Base-by-base conservation (phyloP, 2,329 filamentous ascomycete species). In the Xylariaceae sp. region DNA sequence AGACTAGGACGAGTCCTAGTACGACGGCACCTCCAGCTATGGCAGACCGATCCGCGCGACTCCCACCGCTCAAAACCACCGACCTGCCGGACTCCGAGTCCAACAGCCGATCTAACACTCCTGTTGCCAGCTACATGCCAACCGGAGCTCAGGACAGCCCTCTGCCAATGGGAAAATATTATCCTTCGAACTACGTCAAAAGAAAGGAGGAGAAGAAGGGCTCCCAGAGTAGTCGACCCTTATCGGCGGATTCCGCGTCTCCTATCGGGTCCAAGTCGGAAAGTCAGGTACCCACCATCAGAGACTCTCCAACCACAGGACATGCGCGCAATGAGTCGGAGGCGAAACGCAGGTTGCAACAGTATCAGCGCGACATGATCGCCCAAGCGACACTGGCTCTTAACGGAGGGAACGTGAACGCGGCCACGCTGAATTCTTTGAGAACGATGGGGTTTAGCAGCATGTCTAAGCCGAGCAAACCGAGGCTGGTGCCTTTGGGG, bases 301-400 rank as follows among this genome's bases (percentile, higher is more conserved):
- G 64, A 44, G 60, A 63, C 9, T 54, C 68, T 16, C 54, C 65
- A 4, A 40, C 64, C 6, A 46, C 54, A 41, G 60, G 59, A 16
- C 72, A 75, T 44, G 63, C 71, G 7, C 72, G 77, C 44, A 73
- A 74, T 48, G 72, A 74, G 37, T 77, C 77, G 0, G 82, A 86
- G 51, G 75, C 79, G 19, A 79, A 79, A 55, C 76, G 77, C 23
- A 79, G 77, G 56, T 61, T 86, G 40, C 78, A 81, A 63, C 81
- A 86, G 62, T 87, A 86, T 61, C 81, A 86, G 64, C 75, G 81
- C 47, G 82, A 86, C 53, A 85, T 86, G 83, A 79, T 85, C 46
- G 78, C 80, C 1, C 83, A 86, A 65, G 81, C 83, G 7, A 74
- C 76, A 21, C 71, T 81, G 59, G 81, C 80, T 6, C 71, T 76